A percentile compares a stretch with the other conserved stretches of the same genome.
These are phyloP conservation scores for Clonostachys rosea DNA, from an alignment of 2,329 filamentous ascomycete species.

Conservation along the genomic window DNA sequence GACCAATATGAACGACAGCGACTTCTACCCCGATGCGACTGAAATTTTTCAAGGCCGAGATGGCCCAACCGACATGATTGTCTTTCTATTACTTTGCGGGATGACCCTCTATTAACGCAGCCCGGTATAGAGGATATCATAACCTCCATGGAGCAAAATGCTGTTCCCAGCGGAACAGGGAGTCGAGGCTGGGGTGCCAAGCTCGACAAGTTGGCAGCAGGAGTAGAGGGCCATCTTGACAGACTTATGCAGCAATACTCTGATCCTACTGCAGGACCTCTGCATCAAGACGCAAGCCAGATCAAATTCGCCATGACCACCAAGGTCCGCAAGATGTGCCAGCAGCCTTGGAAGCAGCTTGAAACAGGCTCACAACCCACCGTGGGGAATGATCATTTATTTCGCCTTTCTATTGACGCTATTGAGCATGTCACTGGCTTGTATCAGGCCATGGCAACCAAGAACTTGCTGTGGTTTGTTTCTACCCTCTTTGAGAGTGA, in stretches of 20 bases:
- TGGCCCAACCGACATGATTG: conserved; percentile 58
- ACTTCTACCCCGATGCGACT: conserved; percentile 43
- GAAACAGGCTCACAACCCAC: conserved; percentile 45
- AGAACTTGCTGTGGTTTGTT: conserved; percentile 49
- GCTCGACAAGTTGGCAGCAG: too few species aligned
- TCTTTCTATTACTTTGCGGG: conserved; percentile 44
- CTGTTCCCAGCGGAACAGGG: conserved; percentile 34
- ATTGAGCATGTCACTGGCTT: conserved; percentile 40
- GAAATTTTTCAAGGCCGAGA: conserved; percentile 45
- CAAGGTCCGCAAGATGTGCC: conserved; percentile 42
- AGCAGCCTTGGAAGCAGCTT: conserved; percentile 37
- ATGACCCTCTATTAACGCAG: conserved; percentile 27
- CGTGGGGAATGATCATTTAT: conserved; percentile 46
- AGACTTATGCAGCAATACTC: too few species aligned
- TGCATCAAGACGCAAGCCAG: conserved; percentile 35
- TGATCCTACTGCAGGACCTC: neutral
- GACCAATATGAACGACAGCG: conserved; percentile 22
- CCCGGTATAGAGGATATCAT: conserved; percentile 44
- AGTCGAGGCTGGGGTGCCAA: conserved; percentile 24
- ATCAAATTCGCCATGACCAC: conserved; percentile 41
- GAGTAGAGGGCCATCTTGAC: too few species aligned
- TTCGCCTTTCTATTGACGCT: conserved; percentile 45
- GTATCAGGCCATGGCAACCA: conserved; percentile 33
- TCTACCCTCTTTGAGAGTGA: conserved; percentile 51
- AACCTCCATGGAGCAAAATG: conserved; percentile 1